Conservation (phyloP, 805 yeast species). For the Candida dendrica region DNA sequence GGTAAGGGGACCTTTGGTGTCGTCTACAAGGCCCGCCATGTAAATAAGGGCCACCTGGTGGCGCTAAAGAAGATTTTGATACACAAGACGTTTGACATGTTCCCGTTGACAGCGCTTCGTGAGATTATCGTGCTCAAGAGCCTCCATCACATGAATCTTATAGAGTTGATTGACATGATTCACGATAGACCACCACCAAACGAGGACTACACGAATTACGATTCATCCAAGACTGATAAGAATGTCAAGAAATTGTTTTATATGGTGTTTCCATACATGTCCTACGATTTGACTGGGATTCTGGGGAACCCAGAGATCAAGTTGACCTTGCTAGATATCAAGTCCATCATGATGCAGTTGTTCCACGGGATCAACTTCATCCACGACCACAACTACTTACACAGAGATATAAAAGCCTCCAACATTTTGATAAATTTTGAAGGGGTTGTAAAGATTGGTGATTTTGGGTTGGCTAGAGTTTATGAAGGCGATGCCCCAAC, state of each 20-base stretch:
- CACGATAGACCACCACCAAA: slow-evolving; percentile 36
- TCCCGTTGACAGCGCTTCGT: slow-evolving; percentile 91
- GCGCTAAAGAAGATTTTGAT: slow-evolving; percentile 85
- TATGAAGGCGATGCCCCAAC: slow-evolving; percentile 59
- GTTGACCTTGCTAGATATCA: slow-evolving; percentile 62
- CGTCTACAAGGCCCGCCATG: slow-evolving; percentile 67
- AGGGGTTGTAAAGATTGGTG: slow-evolving; percentile 86
- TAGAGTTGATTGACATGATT: slow-evolving; percentile 75
- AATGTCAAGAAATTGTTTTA: slow-evolving; percentile 42
- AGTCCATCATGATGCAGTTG: slow-evolving; percentile 75
- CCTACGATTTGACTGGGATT: slow-evolving; percentile 85
- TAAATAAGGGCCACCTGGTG: slow-evolving; percentile 47
- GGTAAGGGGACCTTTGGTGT: slow-evolving; percentile 90
- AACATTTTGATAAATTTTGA: slow-evolving; percentile 71
- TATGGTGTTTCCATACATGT: slow-evolving; percentile 90
- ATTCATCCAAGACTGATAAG: slow-evolving; percentile 1
- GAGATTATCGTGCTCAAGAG: slow-evolving; percentile 79
- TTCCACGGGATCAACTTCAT: slow-evolving; percentile 76
- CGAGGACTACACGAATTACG: slow-evolving; percentile 3
- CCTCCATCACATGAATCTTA: slow-evolving; percentile 61
- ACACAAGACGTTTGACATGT: slow-evolving; percentile 40
- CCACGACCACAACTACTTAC: slow-evolving; percentile 55
- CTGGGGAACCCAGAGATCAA: slow-evolving; percentile 68
- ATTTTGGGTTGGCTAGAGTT: slow-evolving; percentile 85
- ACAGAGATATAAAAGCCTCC: slow-evolving; percentile 95